phyloP scores from a whole-genome alignment of 352 stramenopile genomes.

The Phytophthora brassicae region DNA sequence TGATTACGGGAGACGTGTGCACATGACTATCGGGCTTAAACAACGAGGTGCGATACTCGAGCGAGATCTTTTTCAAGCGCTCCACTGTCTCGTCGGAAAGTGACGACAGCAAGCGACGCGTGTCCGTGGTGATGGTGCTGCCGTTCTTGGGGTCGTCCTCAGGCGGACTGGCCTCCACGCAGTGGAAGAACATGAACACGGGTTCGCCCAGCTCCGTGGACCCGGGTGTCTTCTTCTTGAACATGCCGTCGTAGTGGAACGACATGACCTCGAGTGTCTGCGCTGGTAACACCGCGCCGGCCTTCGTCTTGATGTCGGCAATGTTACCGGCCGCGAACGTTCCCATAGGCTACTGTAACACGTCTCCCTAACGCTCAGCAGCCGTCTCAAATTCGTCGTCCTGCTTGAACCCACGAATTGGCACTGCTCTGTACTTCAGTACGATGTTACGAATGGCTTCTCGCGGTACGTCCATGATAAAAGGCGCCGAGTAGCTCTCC shows the following conservation, averaged over 20 bases:
- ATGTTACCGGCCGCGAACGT: constrained; percentile 23
- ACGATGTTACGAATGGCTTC: constrained; percentile 21
- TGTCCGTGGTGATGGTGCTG: constrained; percentile 29
- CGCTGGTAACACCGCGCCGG: constrained; percentile 9
- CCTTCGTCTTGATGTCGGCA: constrained; percentile 23
- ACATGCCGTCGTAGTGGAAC: constrained; percentile 29
- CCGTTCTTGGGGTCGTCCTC: constrained; percentile 27
- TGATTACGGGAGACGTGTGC: constrained; percentile 21
- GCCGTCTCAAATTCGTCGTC: constrained; percentile 25
- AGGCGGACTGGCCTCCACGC: constrained; percentile 13
- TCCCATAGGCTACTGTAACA: constrained; percentile 25
- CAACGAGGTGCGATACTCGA: constrained; percentile 18
- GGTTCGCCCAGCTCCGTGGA: constrained; percentile 22
- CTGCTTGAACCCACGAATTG: constrained; percentile 25
- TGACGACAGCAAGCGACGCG: constrained; percentile 17
- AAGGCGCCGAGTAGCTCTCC: constrained; percentile 13
- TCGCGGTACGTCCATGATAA: constrained; percentile 20
- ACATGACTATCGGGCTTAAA: constrained; percentile 2
- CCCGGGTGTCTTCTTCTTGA: constrained; percentile 30
- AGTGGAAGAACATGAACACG: constrained; percentile 31
- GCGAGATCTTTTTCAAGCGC: constrained; percentile 25
- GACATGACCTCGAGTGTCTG: constrained; percentile 26
- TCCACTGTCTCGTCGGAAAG: constrained; percentile 17
- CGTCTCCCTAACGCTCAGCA: constrained; percentile 21
- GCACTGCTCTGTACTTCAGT: constrained; percentile 21